Evolutionary conservation across 1,284 basidiomycete species (phyloP), one percentile per base, ranked within the genome.

Genomic region (Neolentinus lepideus): DNA sequence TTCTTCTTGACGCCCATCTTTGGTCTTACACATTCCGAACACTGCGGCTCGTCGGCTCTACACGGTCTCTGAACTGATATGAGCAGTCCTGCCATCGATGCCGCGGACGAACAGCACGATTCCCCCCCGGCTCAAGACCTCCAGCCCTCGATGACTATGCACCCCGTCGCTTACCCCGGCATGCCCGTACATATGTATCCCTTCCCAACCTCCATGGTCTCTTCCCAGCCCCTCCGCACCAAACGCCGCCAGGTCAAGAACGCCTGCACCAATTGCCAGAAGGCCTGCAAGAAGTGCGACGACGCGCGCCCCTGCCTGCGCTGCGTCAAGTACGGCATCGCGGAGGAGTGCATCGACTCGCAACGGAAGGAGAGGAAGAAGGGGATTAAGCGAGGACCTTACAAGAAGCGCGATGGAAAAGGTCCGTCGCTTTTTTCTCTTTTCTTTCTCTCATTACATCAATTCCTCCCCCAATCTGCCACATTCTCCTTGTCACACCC

Each of bases 331-430:
- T 93, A 93, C 64, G 89, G 89, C 65, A 79, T 88, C 60, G 76
- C 81, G 50, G 88, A 90, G 67, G 85, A 86, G 62, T 93, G 90
- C 67, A 73, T 88, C 63, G 86, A 92, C 73, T 89, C 87, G 51
- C 80, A 86, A 71, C 79, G 90, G 63, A 93, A 92, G 75, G 89
- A 92, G 70, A 76, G 91, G 64, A 87, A 86, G 71, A 91, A 90
- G 67, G 90, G 91, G 61, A 79, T 91, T 65, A 93, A 92, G 77
- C 75, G 91, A 63, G 91, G 90, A 51, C 91, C 91, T 69, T 93
- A 93, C 85, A 93, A 91, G 87, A 91, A 92, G 81, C 86, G 88
- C 79, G 86, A 90, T 84, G 83, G 80, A 78, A 88, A 84, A 79
- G 79, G 88, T 88, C 65, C 70, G 83, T 69, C 55, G 64, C 22